Base-by-base conservation (phyloP, 2,329 filamentous ascomycete genomes). In the Fusarium xyrophilum region DNA sequence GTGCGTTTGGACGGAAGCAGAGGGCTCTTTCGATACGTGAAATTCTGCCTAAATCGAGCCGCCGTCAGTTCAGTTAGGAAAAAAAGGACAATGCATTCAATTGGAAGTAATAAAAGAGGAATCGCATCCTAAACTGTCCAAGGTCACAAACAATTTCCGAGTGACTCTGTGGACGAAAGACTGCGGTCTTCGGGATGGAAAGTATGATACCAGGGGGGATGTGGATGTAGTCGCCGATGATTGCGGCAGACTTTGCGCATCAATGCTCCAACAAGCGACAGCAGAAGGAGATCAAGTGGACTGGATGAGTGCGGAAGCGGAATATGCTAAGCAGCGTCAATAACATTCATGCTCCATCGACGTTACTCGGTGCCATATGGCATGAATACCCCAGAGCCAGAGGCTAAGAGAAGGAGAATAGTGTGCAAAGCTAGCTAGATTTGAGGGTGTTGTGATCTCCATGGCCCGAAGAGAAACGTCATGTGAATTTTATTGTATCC, bases 401-500 rank as follows among this genome's bases (percentile, higher is more conserved):
- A 25, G 25, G 25, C 25, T 25, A 25, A 25, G 25, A 25, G 25
- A 25, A 25, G 25, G 7, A 25, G 3, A 4, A 12, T 3, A 12
- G 15, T 23, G 10, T 6, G 14, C 11, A 23, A 23, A 25, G 25
- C 25, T 25, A 25, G 25, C 25, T 25, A 25, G 25, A 25, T 25
- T 25, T 17, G 9, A 12, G 21, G 14, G 4, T 6, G 21, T 23
- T 9, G 6, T 5, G 4, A 12, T 40, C 6, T 17, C 21, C 14
- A 3, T 42, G 21, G 6, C 15, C 2, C 15, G 15, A 8, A 7
- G 9, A 25, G 23, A 19, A 25, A 25, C 6, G 19, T 19, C 15
- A 3, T 2, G 7, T 7, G 11, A 25, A 25, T 25, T 25, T 7
- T 25, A 25, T 25, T 25, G 6, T 27, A 1, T 0, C 17, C 19